A percentile compares a stretch with the other conserved stretches of the same genome.
phyloP scores from a whole-genome alignment of 495 filamentous ascomycete genomes.

The Echria macrotheca region DNA sequence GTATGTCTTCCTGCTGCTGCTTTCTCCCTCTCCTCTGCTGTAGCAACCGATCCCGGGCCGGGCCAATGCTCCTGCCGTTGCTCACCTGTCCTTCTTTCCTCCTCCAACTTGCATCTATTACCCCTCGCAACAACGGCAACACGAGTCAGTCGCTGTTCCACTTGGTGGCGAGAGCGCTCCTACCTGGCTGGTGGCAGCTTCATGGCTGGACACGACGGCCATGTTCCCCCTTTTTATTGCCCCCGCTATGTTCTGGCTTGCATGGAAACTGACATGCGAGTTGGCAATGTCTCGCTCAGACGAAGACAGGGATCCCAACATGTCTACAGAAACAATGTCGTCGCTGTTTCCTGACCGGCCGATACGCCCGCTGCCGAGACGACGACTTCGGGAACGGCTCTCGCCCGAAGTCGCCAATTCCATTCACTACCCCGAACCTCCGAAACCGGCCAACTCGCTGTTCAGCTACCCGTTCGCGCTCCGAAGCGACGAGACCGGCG shows the following conservation, averaged over 20 bases:
- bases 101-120: no score
- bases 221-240: conserved; percentile 1
- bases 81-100: no score
- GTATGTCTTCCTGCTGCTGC: conserved; percentile 13
- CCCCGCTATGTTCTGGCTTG: conserved; percentile 1
- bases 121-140: no score
- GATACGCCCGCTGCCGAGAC: conserved; percentile 88
- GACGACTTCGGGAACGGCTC: conserved; percentile 76
- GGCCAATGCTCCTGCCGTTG: no score
- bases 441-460: conserved; percentile 58
- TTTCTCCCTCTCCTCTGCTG: no score
- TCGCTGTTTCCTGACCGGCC: conserved; percentile 78
- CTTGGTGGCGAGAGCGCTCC: no score
- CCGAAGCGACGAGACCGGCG: conserved; percentile 29
- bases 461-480: conserved; percentile 68
- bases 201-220: no score
- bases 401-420: conserved; percentile 76
- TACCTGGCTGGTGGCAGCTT: no score
- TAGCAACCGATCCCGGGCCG: no score
- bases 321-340: conserved; percentile 69
- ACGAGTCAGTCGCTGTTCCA: no score
- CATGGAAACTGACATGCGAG: conserved; percentile 16
- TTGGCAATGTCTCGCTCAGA: conserved; percentile 10
- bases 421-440: conserved; percentile 73
- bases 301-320: conserved; percentile 27